phyloP scores from a whole-genome alignment of 1,139 yeast genomes.

The Diutina ranongensis region DNA sequence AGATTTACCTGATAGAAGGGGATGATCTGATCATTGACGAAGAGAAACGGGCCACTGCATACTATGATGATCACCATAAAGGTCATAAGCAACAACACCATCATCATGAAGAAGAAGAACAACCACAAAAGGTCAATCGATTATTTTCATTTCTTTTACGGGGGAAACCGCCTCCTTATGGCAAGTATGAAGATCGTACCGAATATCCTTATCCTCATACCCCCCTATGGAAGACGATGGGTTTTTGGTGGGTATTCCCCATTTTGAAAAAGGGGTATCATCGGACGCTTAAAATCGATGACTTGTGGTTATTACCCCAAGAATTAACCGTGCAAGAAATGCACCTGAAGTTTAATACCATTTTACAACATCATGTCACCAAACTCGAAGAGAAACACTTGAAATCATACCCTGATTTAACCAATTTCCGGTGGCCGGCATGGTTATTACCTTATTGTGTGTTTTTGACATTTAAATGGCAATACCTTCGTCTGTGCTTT shows the following conservation, averaged over 20 bases:
- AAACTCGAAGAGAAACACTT: slow-evolving; percentile 17
- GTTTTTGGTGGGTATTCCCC: slow-evolving; percentile 34
- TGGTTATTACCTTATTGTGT: slow-evolving; percentile 25
- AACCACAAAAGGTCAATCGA: slow-evolving; percentile 18
- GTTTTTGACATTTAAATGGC: slow-evolving; percentile 26
- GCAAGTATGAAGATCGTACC: slow-evolving; percentile 24
- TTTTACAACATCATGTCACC: slow-evolving; percentile 16
- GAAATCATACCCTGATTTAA: slow-evolving; percentile 15
- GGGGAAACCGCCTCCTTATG: slow-evolving; percentile 24
- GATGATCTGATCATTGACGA: neutral
- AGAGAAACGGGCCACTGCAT: neutral
- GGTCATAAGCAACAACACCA: neutral
- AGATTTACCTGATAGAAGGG: neutral
- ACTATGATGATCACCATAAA: neutral
- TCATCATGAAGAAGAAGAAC: slow-evolving; percentile 5
- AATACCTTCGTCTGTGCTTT: slow-evolving; percentile 23
- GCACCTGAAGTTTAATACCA: slow-evolving; percentile 21
- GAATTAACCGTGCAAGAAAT: slow-evolving; percentile 28
- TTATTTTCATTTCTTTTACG: slow-evolving; percentile 24
- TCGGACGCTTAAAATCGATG: slow-evolving; percentile 29
- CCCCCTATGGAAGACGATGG: slow-evolving; percentile 17
- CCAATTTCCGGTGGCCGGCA: slow-evolving; percentile 25
- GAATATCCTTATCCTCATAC: slow-evolving; percentile 17
- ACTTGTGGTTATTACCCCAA: slow-evolving; percentile 27
- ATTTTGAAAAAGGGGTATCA: slow-evolving; percentile 30